phyloP scores from a whole-genome alignment of 1,284 basidiomycete species.

The Melampsora americana region DNA sequence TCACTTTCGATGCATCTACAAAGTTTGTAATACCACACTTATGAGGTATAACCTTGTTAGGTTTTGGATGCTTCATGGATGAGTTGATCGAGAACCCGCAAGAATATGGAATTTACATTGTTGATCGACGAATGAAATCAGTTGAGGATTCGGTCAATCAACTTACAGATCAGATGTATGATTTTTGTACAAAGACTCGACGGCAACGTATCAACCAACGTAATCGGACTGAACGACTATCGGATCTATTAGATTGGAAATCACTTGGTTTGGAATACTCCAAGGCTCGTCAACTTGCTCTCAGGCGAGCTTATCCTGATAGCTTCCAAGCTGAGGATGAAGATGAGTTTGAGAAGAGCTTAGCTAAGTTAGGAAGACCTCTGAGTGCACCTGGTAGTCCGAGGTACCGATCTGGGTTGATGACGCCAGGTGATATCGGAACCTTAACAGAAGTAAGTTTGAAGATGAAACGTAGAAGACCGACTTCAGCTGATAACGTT shows the following conservation, averaged over 20 bases:
- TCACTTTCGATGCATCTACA: background rate
- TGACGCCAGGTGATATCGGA: slow-evolving; percentile 88
- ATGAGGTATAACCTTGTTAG: background rate
- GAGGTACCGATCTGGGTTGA: slow-evolving; percentile 68
- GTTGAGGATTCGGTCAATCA: slow-evolving; percentile 85
- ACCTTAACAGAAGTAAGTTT: slow-evolving; percentile 60
- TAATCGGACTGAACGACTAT: slow-evolving; percentile 89
- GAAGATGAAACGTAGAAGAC: background rate
- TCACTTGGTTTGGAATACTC: slow-evolving; percentile 94
- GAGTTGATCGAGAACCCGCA: slow-evolving; percentile 80
- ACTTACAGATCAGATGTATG: slow-evolving; percentile 66
- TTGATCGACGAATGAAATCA: slow-evolving; percentile 83
- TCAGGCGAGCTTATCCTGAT: slow-evolving; percentile 91
- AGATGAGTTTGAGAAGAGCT: slow-evolving; percentile 63
- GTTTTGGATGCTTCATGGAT: slow-evolving; percentile 79
- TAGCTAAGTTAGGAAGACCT: slow-evolving; percentile 65
- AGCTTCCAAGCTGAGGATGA: slow-evolving; percentile 69
- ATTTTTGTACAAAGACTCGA: slow-evolving; percentile 81
- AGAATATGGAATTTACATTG: slow-evolving; percentile 71
- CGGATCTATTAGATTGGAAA: slow-evolving; percentile 95
- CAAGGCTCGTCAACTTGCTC: slow-evolving; percentile 78
- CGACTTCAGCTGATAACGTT: background rate
- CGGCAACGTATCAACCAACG: slow-evolving; percentile 97
- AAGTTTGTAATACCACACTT: background rate
- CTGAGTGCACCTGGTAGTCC: slow-evolving; percentile 84